These are phyloP conservation scores for Saxispiralis lemnorum DNA, from an alignment of 495 filamentous ascomycete genomes.

Conservation along the genomic window DNA sequence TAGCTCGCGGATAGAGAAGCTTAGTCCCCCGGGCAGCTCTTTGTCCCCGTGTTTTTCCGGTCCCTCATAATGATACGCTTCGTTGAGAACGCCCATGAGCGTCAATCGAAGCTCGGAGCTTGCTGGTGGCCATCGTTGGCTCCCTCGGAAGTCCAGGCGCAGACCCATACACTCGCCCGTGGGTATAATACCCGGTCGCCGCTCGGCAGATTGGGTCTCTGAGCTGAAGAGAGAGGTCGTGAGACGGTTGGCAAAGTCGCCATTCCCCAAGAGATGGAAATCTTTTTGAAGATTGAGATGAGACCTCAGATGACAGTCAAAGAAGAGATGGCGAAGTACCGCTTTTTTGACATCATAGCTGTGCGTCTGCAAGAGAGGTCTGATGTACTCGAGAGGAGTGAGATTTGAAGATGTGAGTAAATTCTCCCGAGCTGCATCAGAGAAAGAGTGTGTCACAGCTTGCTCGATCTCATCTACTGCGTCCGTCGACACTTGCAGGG, in stretches of 20 bases:
- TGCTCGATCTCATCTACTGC: neutral
- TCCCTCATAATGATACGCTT: constrained; percentile 39
- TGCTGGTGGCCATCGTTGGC: constrained; percentile 78
- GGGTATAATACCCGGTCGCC: constrained; percentile 45
- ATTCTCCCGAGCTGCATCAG: constrained; percentile 1
- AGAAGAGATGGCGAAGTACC: constrained; percentile 65
- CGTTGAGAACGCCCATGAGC: constrained; percentile 69
- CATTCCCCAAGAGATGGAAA: constrained; percentile 72
- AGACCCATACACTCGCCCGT: constrained; percentile 62
- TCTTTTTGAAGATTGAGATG: constrained; percentile 61
- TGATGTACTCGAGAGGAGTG: constrained; percentile 18
- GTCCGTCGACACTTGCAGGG: neutral
- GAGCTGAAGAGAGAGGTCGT: constrained; percentile 73
- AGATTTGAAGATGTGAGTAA: constrained; percentile 14
- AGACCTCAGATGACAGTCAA: constrained; percentile 48
- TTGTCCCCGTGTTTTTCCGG: constrained; percentile 10
- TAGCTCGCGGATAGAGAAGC: constrained; percentile 74
- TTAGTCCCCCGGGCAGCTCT: constrained; percentile 57
- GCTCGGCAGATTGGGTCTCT: constrained; percentile 63
- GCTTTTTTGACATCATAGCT: constrained; percentile 57
- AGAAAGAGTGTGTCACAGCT: neutral
- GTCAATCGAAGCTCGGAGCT: constrained; percentile 79
- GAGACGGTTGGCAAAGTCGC: constrained; percentile 60
- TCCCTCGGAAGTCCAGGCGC: constrained; percentile 40
- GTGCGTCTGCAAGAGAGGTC: constrained; percentile 54